phyloP scores from a whole-genome alignment of 768 basidiomycete genomes.

The Leucosporidium yakuticum region DNA sequence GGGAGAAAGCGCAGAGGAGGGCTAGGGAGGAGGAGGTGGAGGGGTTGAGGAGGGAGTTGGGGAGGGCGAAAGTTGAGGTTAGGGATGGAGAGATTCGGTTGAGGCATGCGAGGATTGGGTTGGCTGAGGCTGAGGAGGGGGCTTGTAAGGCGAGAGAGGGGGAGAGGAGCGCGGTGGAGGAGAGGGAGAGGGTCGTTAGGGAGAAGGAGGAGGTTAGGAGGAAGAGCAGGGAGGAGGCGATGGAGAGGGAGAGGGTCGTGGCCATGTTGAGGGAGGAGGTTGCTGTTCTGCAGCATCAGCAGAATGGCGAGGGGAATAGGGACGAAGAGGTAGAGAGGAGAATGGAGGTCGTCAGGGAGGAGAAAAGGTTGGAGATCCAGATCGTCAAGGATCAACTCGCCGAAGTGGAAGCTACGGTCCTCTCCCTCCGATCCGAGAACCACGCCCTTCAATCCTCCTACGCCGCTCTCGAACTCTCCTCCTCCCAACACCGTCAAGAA shows the following conservation, averaged over 20 bases:
- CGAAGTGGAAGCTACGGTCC: slow-evolving; percentile 6
- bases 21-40: slow-evolving; percentile 16
- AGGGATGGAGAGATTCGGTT: slow-evolving; percentile 23
- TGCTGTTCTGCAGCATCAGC: background rate
- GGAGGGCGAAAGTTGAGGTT: background rate
- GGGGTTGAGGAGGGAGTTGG: slow-evolving; percentile 1
- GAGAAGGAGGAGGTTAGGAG: slow-evolving; percentile 1
- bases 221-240: slow-evolving; percentile 32
- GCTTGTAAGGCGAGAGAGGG: background rate
- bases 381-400: slow-evolving; percentile 6
- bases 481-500: too few relatives aligned
- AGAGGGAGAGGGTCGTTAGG: background rate
- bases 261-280: background rate
- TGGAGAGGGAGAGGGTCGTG: slow-evolving; percentile 12
- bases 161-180: background rate
- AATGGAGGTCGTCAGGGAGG: slow-evolving; percentile 1
- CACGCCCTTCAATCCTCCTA: background rate
- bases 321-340: slow-evolving; percentile 12
- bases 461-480: too few relatives aligned
- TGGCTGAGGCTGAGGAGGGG: slow-evolving; percentile 5
- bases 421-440: background rate
- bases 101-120: background rate
- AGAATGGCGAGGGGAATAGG: slow-evolving; percentile 24
- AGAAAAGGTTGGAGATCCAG: background rate
- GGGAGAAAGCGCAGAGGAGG: background rate